Base-by-base conservation (phyloP, 1,139 yeast genomes). In the Geotrichum restrictum region DNA sequence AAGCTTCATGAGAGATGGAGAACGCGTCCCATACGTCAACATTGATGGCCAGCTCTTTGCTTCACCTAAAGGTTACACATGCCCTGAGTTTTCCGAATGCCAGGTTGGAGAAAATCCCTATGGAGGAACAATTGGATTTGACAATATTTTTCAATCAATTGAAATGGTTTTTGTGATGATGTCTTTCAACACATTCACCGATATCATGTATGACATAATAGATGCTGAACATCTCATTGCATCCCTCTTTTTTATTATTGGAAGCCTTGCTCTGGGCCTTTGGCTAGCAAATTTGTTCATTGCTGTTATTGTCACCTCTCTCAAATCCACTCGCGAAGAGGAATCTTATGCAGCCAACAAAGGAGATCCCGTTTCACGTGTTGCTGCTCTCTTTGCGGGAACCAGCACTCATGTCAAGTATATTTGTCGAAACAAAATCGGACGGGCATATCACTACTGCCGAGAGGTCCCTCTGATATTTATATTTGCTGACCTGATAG, bases 181-280 rank as follows among this genome's bases (percentile, higher is more conserved):
- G 80, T 85, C 93, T 65, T 93, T 91, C 18, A 93, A 93, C 66
- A 89, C 98, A 0, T 93, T 89, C 66, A 82, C 96, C 0, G 95
- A 88, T 67, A 73, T 88, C 59, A 88, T 93, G 96, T 89, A 88
- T 64, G 72, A 83, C 59, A 80, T 88, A 1, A 85, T 88, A 82
- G 89, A 88, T 63, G 76, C 94, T 1, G 98, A 93, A 62, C 80
- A 82, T 52, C 73, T 88, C 74, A 88, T 83, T 0, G 83, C 96
- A 0, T 76, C 88, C 14, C 68, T 93, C 29, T 91, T 83, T 64
- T 91, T 82, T 69, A 80, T 93, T n/a, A 74, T 78, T 51, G 81
- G 87, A 8, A 81, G 87, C 14, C 79, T 91, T 59, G 76, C 89
- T 6, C 69, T 93, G 60, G 83, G 88, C 1, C 83, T 89, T 34